These are phyloP conservation scores for Fagopyrum tataricum DNA, from an alignment of 148 eudicot genomes.

Conservation along the genomic window DNA sequence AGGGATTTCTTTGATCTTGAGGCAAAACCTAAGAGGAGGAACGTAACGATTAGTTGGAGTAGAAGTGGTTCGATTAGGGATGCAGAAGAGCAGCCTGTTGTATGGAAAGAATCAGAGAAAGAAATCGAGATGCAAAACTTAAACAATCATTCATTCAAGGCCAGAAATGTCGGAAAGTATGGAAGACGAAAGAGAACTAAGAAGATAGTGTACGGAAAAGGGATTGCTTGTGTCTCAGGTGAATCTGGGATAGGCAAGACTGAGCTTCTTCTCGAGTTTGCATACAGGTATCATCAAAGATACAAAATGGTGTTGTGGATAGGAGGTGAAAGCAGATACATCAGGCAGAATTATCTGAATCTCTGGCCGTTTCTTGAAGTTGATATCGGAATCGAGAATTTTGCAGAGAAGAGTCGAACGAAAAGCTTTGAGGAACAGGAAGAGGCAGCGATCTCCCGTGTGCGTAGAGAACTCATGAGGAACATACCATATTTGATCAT, in stretches of 20 bases:
- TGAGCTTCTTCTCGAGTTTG: conserved; percentile 89
- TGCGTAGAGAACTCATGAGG: conserved; percentile 84
- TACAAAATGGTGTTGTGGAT: conserved; percentile 95
- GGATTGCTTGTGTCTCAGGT: conserved; percentile 81
- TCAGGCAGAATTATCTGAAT: conserved; percentile 84
- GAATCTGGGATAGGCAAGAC: conserved; percentile 96
- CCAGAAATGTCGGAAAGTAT: conserved; percentile 32
- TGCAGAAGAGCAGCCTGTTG: conserved; percentile 71
- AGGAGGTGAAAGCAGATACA: conserved; percentile 92
- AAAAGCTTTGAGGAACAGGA: conserved; percentile 94
- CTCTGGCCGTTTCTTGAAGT: conserved; percentile 77
- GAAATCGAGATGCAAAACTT: conserved; percentile 85
- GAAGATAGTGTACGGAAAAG: conserved; percentile 76
- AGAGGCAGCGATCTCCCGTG: conserved; percentile 74
- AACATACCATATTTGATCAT: conserved; percentile 78
- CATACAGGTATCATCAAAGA: conserved; percentile 76
- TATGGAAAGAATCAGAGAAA: conserved; percentile 89
- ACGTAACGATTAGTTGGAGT: conserved; percentile 67
- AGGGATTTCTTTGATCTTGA: conserved; percentile 78
- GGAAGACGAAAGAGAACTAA: conserved; percentile 47
- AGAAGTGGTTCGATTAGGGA: conserved; percentile 59
- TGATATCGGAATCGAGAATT: conserved; percentile 69
- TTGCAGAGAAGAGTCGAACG: conserved; percentile 55
- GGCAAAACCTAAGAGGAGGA: conserved; percentile 62
- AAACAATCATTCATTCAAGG: conserved; percentile 27